Conservation (phyloP, 2,329 filamentous ascomycete genomes). For the Dendryphion nanum region DNA sequence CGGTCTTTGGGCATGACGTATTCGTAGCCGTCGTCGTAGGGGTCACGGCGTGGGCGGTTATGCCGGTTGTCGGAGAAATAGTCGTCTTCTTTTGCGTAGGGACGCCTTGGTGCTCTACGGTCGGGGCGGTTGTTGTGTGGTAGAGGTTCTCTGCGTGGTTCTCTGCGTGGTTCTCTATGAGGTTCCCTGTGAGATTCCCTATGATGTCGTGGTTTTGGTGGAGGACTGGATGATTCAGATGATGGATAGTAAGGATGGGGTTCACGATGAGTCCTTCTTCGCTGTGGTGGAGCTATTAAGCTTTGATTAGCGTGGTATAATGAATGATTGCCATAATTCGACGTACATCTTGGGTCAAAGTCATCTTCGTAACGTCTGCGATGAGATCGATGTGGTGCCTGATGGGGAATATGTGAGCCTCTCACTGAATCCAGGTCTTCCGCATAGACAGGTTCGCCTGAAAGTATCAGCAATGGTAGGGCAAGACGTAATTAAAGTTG, state of each 20-base stretch:
- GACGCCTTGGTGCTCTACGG: constrained; percentile 9
- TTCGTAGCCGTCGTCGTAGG: constrained; percentile 10
- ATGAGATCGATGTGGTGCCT: neutral
- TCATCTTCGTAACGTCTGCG: constrained; percentile 6
- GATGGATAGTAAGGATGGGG: constrained; percentile 2
- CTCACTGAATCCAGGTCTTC: constrained; percentile 10
- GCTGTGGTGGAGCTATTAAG: neutral
- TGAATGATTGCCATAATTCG: neutral
- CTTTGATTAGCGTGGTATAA: neutral
- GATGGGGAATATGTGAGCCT: constrained; percentile 5
- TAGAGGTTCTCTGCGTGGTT: constrained; percentile 1
- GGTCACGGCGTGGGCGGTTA: constrained; percentile 17
- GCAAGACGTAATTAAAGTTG: neutral
- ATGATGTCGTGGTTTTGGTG: neutral
- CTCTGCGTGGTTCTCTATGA: constrained; percentile 5
- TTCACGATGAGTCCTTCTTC: constrained; percentile 2
- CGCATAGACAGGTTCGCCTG: constrained; percentile 9
- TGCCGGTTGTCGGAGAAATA: constrained; percentile 26
- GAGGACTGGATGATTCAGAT: neutral
- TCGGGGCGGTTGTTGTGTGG: constrained; percentile 4
- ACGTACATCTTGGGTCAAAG: constrained; percentile 1
- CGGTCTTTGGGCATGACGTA: neutral
- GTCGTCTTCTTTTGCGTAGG: constrained; percentile 15
- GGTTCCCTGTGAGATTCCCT: neutral
- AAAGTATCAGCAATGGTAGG: neutral